A percentile compares a stretch with the other conserved stretches of the same genome.
phyloP scores from a whole-genome alignment of 2,329 filamentous ascomycete genomes.

The Emericellopsis cladophorae region DNA sequence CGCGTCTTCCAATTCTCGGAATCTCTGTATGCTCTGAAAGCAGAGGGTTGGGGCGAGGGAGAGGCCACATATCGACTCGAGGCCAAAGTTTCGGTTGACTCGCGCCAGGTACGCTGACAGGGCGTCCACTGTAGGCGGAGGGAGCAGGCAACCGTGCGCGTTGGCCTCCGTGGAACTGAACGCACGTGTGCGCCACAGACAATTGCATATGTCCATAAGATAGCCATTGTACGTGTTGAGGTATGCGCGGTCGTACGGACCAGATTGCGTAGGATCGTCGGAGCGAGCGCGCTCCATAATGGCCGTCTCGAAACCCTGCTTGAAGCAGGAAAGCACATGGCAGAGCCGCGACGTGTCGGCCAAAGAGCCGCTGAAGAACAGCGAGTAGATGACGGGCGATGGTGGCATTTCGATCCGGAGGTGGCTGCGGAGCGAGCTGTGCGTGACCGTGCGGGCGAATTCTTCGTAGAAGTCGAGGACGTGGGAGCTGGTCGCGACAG shows the following conservation, averaged over 20 bases:
- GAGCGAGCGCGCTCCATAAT: constrained; percentile 27
- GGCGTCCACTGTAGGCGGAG: constrained; percentile 26
- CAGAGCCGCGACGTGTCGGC: constrained; percentile 56
- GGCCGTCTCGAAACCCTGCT: constrained; percentile 57
- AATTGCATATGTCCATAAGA: constrained; percentile 79
- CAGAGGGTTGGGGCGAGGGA: constrained; percentile 46
- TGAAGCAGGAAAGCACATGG: constrained; percentile 58
- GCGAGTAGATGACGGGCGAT: constrained; percentile 53
- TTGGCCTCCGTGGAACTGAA: constrained; percentile 55
- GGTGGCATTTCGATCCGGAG: constrained; percentile 59
- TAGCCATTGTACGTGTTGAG: constrained; percentile 69
- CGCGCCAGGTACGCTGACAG: constrained; percentile 34
- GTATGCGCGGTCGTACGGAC: constrained; percentile 42
- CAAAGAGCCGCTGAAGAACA: constrained; percentile 54
- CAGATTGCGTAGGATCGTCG: constrained; percentile 11
- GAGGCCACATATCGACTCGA: constrained; percentile 41
- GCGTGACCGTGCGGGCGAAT: constrained; percentile 41
- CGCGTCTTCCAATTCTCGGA: constrained; percentile 45
- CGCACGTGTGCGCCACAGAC: constrained; percentile 64
- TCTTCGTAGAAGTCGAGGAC: constrained; percentile 61
- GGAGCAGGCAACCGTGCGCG: constrained; percentile 40
- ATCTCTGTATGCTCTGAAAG: constrained; percentile 38
- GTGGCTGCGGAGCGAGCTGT: constrained; percentile 33
- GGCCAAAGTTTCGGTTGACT: constrained; percentile 30
- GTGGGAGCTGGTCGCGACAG: constrained; percentile 32